phyloP scores from a whole-genome alignment of 2,329 filamentous ascomycete species.

The Pseudocercospora fijiensis region DNA sequence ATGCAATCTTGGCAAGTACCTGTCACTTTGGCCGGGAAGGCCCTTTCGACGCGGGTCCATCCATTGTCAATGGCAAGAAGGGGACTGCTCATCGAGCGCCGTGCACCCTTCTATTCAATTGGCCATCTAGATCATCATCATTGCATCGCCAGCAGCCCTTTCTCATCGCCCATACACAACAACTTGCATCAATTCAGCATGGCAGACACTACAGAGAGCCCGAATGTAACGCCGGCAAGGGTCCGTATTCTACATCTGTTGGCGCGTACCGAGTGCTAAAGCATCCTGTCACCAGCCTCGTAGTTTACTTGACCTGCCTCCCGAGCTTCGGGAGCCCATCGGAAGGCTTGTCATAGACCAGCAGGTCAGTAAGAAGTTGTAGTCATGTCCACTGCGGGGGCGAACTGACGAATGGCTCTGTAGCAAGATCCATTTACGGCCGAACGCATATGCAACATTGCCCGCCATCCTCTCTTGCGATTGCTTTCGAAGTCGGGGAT shows the following conservation, averaged over 20 bases:
- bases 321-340: background rate
- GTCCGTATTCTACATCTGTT: background rate
- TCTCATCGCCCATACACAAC: background rate
- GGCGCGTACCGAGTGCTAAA: background rate
- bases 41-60: background rate
- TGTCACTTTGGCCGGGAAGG: background rate
- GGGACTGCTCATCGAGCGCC: background rate
- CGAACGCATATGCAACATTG: background rate
- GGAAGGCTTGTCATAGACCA: background rate
- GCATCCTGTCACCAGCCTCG: background rate
- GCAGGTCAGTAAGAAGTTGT: background rate
- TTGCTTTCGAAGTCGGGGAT: background rate
- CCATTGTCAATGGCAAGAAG: background rate
- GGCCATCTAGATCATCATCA: background rate
- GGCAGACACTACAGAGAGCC: background rate
- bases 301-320: background rate
- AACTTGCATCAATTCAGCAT: background rate
- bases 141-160: background rate
- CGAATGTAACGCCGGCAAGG: background rate
- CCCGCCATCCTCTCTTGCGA: background rate
- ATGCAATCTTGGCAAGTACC: background rate
- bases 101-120: background rate
- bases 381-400: background rate
- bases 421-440: background rate
- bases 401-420: background rate